Evolutionary conservation across 1,139 yeast genomes (phyloP).

Genomic region (Magnusiomyces magnusii): DNA sequence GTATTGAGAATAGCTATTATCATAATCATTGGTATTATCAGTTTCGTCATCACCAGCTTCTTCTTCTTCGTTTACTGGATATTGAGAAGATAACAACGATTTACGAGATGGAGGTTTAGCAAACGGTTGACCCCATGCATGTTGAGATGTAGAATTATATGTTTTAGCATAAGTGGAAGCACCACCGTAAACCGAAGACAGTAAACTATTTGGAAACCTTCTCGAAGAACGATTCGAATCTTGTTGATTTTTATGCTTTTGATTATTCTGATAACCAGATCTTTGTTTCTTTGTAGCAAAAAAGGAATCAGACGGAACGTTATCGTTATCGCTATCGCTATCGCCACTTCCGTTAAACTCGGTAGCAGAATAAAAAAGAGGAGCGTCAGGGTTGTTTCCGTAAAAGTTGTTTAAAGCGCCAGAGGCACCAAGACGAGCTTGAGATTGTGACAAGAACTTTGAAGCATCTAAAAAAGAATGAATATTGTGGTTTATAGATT

Average conservation of each 20-base stretch:
- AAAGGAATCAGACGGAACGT: background rate
- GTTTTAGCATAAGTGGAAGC: background rate
- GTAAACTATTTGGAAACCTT: background rate
- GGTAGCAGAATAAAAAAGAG: conserved; percentile 29
- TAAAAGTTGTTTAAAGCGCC: conserved; percentile 7
- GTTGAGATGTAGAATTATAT: background rate
- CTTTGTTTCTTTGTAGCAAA: background rate
- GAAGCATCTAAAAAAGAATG: conserved; percentile 33
- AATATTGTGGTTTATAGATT: too few species aligned
- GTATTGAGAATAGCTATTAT: background rate
- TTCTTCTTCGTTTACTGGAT: conserved; percentile 12
- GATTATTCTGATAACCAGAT: too few species aligned
- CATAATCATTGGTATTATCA: conserved; percentile 5
- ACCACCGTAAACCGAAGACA: background rate
- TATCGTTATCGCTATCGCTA: conserved; percentile 15
- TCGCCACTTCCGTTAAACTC: conserved; percentile 23
- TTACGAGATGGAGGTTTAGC: background rate
- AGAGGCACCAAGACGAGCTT: conserved; percentile 24
- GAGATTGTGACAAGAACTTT: conserved; percentile 34
- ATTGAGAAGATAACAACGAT: conserved; percentile 2
- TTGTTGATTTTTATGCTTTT: background rate
- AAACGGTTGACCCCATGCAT: background rate
- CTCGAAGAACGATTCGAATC: background rate
- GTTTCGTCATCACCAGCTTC: conserved; percentile 11
- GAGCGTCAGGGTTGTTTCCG: conserved; percentile 22